Evolutionary conservation across 192 early-diverging fungal genomes (phyloP).

Genomic region (Funneliformis geosporum): DNA sequence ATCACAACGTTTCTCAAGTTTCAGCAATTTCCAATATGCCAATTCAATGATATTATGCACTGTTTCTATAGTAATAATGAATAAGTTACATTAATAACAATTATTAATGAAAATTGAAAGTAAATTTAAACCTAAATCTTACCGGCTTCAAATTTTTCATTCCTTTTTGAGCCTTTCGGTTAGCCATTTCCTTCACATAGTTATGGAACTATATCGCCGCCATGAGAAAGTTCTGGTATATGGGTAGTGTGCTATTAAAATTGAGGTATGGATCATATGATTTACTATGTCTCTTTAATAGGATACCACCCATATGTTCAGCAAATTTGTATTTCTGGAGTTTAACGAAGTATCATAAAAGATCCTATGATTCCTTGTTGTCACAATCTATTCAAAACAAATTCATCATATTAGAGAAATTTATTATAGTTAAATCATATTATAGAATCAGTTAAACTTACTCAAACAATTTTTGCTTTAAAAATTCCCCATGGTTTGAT

Average conservation of each 20-base stretch:
- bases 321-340: conserved; percentile 54
- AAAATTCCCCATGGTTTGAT: neutral
- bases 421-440: neutral
- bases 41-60: neutral
- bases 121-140: neutral
- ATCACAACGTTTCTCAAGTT: neutral
- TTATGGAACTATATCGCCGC: conserved; percentile 63
- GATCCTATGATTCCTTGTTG: conserved; percentile 61
- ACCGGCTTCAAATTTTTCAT: neutral
- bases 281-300: too few species aligned
- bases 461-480: conserved; percentile 21
- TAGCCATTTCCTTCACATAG: neutral
- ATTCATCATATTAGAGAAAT: neutral
- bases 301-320: too few species aligned
- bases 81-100: neutral
- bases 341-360: conserved; percentile 68
- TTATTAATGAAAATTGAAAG: too few species aligned
- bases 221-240: conserved; percentile 75
- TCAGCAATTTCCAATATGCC: neutral
- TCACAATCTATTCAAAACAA: conserved; percentile 50
- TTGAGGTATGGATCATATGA: too few species aligned
- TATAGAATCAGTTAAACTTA: neutral
- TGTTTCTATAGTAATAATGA: neutral
- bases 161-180: neutral
- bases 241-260: too few species aligned